Evolutionary conservation across 2,329 filamentous ascomycete species (phyloP), one percentile per base, ranked within the genome.

Genomic region (Pseudocercospora ulei): DNA sequence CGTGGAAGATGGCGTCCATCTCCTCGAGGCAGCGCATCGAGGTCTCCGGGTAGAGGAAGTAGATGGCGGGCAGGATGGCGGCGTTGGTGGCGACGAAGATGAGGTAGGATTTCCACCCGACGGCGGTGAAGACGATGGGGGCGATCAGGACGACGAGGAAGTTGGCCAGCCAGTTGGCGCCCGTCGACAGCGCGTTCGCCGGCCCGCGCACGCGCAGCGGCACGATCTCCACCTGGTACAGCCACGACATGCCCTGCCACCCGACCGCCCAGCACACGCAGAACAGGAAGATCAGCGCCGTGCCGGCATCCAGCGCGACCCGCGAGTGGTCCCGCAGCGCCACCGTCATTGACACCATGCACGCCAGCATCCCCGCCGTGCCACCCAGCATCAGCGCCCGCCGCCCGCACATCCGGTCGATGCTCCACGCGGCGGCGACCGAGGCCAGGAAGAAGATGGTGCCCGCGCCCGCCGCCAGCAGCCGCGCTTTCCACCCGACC

Each of bases 1-100:
- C 68, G 56, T 62, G 67, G 66, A 80, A 78, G 50, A 82, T 78
- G 44, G 72, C 67, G 53, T 82, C 78, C 60, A 82, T 76, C 57
- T 82, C 78, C 58, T 82, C 78, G 16, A 82, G 64, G 13, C 57
- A 62, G 23, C 55, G 50, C 41, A 67, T 68, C 3, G 69, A 70
- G 1, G 72, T 76, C 50, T 76, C 73, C 0, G 73, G 73, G 55
- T 73, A 76, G 62, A 76, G 72, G 60, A 74, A 72, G 59, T 74
- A 75, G 19, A 72, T 67, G 3, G 66, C 64, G 0, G 72, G 72
- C 9, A 75, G 62, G 34, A 49, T 49, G 9, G 39, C 35, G 12
- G 40, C 47, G 26, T 51, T 49, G 5, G 83, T 58, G 7, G 75
- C 70, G 8, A 72, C 82, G 55, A 87, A 88, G 48, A 88, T 69